phyloP scores from a whole-genome alignment of 2,329 filamentous ascomycete species.

The Fusarium stilboides region DNA sequence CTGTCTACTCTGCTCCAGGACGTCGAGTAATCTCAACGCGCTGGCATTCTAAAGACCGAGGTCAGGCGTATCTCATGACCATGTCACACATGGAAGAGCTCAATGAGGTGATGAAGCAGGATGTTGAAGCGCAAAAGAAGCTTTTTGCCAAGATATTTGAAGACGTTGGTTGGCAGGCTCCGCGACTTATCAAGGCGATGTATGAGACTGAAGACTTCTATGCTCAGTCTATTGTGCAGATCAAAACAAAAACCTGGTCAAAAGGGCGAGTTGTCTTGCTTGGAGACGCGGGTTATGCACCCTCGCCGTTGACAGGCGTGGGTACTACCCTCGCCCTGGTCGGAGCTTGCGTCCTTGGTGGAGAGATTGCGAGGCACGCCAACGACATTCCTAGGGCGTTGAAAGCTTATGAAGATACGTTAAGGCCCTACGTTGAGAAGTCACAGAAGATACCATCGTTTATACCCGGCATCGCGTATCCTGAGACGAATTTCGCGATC shows the following conservation, averaged over 20 bases:
- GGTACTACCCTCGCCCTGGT: conserved; percentile 63
- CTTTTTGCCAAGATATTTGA: conserved; percentile 58
- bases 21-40: conserved; percentile 32
- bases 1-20: conserved; percentile 27
- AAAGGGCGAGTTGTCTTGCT: conserved; percentile 60
- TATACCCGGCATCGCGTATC: conserved; percentile 48
- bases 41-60: conserved; percentile 43
- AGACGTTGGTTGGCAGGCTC: conserved; percentile 63
- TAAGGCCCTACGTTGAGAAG: conserved; percentile 58
- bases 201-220: conserved; percentile 61
- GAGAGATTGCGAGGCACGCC: conserved; percentile 55
- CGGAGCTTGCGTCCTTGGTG: conserved; percentile 67
- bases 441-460: conserved; percentile 55
- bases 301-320: conserved; percentile 63
- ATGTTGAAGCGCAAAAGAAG: conserved; percentile 56
- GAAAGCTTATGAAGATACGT: conserved; percentile 57
- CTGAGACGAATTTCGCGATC: conserved; percentile 49
- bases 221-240: conserved; percentile 58
- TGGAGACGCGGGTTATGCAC: conserved; percentile 66
- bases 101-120: conserved; percentile 41
- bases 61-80: conserved; percentile 48
- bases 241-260: conserved; percentile 57
- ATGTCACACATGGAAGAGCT: conserved; percentile 52
- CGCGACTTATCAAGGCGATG: conserved; percentile 56
- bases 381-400: conserved; percentile 51